phyloP scores from a whole-genome alignment of 805 yeast species.

The Sugiyamaella valdiviana region DNA sequence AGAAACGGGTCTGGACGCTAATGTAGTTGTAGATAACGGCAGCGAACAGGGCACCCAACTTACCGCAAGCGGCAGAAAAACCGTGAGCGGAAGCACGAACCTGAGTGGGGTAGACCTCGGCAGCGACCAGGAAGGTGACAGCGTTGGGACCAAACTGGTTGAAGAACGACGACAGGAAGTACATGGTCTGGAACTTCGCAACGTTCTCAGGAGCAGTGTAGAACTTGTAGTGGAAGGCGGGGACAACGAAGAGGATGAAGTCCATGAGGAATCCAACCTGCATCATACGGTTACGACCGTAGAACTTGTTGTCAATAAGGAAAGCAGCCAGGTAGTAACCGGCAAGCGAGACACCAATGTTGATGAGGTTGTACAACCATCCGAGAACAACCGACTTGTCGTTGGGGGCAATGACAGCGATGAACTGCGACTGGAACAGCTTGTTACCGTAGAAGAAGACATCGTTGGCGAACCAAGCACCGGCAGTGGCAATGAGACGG shows the following conservation, averaged over 20 bases:
- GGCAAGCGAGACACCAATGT: slow-evolving; percentile 52
- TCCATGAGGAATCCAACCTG: slow-evolving; percentile 50
- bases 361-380: slow-evolving; percentile 47
- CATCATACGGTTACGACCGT: slow-evolving; percentile 56
- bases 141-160: slow-evolving; percentile 63
- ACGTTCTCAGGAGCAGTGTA: slow-evolving; percentile 27
- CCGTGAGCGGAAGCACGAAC: slow-evolving; percentile 66
- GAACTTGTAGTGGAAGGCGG: slow-evolving; percentile 55
- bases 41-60: slow-evolving; percentile 60
- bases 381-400: slow-evolving; percentile 48
- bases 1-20: slow-evolving; percentile 29
- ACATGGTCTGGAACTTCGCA: slow-evolving; percentile 43
- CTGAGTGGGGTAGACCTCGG: slow-evolving; percentile 60
- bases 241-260: slow-evolving; percentile 48
- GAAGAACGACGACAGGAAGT: slow-evolving; percentile 57
- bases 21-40: slow-evolving; percentile 34
- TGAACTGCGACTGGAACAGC: slow-evolving; percentile 41
- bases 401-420: slow-evolving; percentile 23
- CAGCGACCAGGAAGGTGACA: slow-evolving; percentile 58
- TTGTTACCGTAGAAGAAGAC: slow-evolving; percentile 62
- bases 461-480: slow-evolving; percentile 59
- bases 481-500: slow-evolving; percentile 55
- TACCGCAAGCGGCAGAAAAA: slow-evolving; percentile 58
- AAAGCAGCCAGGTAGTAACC: slow-evolving; percentile 58
- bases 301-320: slow-evolving; percentile 40